Base-by-base conservation (phyloP, 805 yeast species). In the Cyberlindnera xylosilytica region DNA sequence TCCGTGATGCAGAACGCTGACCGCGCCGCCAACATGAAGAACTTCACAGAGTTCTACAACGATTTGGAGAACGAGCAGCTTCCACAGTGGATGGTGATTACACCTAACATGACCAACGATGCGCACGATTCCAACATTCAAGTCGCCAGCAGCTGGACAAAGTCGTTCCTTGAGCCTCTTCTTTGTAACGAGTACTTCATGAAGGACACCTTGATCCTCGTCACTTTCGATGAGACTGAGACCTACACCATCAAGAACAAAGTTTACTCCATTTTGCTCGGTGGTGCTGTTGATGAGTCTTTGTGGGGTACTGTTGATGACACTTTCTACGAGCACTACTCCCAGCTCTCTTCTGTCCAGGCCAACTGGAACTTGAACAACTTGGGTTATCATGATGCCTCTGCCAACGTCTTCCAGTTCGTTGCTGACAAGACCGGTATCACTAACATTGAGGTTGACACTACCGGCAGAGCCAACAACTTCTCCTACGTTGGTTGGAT, bases 71-170 rank as follows among this genome's bases (percentile, higher is more conserved):
- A 61, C 51, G 54, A 70, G 49, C 52, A 58, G 38, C 62, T 74
- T 50, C 79, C 79, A 34, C 79, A 75, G 65, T 75, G 74, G 73
- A 50, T 65, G 48, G 66, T 74, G 63, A 66, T 75, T 57, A 74
- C 79, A 33, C 79, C 80, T 44, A 74, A 74, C 63, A 68, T 73
- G 73, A 62, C 74, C 45, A 64, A 73, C 60, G 78, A 75, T 56
- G 80, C 78, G 35, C 76, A 75, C 47, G 76, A 71, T 58, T 51
- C 73, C 32, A 71, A 65, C 51, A 67, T 75, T 41, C 65, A 64
- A 41, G 63, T 67, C 38, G 70, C 78, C n/a, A 74, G 74, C 30
- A 45, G 51, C 39, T 75, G 79, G 79, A 52, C 73, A 28, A 66
- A 65, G 42, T 47, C 58, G 42, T 73, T 73, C 65, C 53, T 75